Evolutionary conservation across 2,329 filamentous ascomycete species (phyloP), one percentile per base, ranked within the genome.

Genomic region (Podosphaera xanthii): DNA sequence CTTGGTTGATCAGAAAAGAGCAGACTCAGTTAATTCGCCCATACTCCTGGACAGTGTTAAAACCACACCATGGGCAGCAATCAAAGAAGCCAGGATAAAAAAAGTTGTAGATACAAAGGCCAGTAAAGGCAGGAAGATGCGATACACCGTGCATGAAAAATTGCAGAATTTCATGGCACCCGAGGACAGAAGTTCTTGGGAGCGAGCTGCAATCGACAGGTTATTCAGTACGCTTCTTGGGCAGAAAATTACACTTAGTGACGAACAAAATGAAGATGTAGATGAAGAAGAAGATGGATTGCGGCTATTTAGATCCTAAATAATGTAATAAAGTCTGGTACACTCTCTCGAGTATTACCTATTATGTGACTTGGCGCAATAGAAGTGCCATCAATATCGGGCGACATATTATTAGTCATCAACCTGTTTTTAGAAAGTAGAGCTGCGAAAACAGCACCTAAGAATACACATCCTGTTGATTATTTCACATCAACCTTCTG

Each of bases 121-220:
- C 0, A 94, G 87, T 69, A 97, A 97, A 72, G 92, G 92, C 4
- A 77, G 92, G 57, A 96, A 96, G 74, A 80, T 98, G 77, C 79
- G 88, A 46, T 98, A 91, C 72, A 92, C 87, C 14, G 88, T 96
- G 53, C 90, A 97, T 69, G 91, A 97, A 74, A 97, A 97, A 75
- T 72, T 98, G 67, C 87, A 95, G 73, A 96, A 96, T 71, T 97
- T 97, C 69, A 96, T 96, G 89, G 90, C 90, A 9, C 83, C 89
- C 0, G 88, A 96, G 70, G 86, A 94, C 69, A 76, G 87, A 58
- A 77, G 84, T 2, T 72, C 71, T 14, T 98, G 92, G 92, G 86
- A 87, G 62, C 81, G 84, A 64, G 78, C 80, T 61, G 88, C 90
- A 59, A 81, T 88, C 61, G 87, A 92, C 65, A 72, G 80, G 60